Evolutionary conservation across 495 filamentous ascomycete species (phyloP).

Genomic region (Penicillium odoratum): DNA sequence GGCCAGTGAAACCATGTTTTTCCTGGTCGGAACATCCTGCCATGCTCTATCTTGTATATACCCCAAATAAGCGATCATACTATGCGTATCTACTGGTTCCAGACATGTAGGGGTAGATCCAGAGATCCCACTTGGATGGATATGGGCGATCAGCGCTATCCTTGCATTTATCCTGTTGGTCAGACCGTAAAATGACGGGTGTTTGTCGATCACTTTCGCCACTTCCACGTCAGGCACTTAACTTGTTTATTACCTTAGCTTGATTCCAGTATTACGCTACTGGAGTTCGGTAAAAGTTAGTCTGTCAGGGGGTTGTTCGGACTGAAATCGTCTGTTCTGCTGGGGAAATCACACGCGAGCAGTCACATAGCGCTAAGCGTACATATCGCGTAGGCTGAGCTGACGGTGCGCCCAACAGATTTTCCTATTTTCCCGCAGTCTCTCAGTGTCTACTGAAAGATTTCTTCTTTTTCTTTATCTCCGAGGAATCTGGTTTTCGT

Average conservation of each 20-base stretch:
- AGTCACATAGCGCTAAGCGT: conserved; percentile 15
- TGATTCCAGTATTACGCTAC: background rate
- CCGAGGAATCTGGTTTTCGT: background rate
- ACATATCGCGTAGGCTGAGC: conserved; percentile 4
- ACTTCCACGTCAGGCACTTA: conserved; percentile 17
- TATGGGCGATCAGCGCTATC: conserved; percentile 10
- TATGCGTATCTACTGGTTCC: background rate
- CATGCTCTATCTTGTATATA: conserved; percentile 19
- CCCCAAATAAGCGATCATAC: conserved; percentile 11
- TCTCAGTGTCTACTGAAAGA: background rate
- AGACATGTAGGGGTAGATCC: background rate
- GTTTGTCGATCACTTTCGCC: background rate
- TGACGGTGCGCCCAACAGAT: background rate
- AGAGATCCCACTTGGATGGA: background rate
- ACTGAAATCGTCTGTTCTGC: background rate
- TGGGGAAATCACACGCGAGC: conserved; percentile 22
- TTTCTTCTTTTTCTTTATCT: background rate
- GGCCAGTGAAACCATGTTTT: conserved; percentile 17
- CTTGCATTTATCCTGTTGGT: conserved; percentile 10
- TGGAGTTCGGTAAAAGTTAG: background rate
- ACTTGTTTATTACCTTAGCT: background rate
- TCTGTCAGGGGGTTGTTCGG: background rate
- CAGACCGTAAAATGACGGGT: background rate
- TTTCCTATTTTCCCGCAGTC: background rate
- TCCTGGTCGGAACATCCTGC: background rate